Evolutionary conservation across 306 rosid genomes (phyloP).

Genomic region (Psophocarpus tetragonolobus): DNA sequence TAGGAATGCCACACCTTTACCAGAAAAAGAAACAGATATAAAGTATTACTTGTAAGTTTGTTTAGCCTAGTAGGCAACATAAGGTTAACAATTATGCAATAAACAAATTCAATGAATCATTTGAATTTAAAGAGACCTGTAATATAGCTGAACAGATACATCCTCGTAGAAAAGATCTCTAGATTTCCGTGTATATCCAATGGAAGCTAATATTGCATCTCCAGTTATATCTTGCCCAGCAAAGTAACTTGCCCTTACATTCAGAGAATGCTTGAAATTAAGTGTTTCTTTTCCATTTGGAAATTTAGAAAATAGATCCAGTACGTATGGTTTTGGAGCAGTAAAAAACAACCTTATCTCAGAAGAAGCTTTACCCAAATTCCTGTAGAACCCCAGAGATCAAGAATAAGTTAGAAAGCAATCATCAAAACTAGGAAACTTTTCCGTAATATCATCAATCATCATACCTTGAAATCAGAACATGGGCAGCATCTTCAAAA

Average conservation of each 20-base stretch:
- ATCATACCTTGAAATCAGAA: slow-evolving; percentile 81
- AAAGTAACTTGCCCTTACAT: slow-evolving; percentile 82
- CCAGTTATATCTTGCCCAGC: slow-evolving; percentile 79
- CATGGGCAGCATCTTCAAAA: slow-evolving; percentile 56
- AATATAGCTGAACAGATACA: slow-evolving; percentile 62
- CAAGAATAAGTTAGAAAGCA: slow-evolving; percentile 30
- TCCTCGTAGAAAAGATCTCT: slow-evolving; percentile 78
- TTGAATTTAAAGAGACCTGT: slow-evolving; percentile 64
- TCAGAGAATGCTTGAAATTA: slow-evolving; percentile 49
- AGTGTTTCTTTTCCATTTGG: slow-evolving; percentile 46
- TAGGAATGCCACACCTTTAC: neutral
- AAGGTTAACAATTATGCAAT: slow-evolving; percentile 23
- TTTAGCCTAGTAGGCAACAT: slow-evolving; percentile 9
- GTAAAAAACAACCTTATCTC: slow-evolving; percentile 81
- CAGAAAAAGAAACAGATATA: slow-evolving; percentile 6
- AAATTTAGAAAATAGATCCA: slow-evolving; percentile 49
- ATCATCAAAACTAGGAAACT: slow-evolving; percentile 12
- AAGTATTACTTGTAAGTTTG: slow-evolving; percentile 17
- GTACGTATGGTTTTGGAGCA: slow-evolving; percentile 52
- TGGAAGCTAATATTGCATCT: slow-evolving; percentile 83
- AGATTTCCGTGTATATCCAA: slow-evolving; percentile 77
- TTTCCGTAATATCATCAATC: slow-evolving; percentile 14
- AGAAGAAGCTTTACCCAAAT: slow-evolving; percentile 84
- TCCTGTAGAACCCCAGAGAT: slow-evolving; percentile 53
- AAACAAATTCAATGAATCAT: neutral